A percentile compares a stretch with the other conserved stretches of the same genome.
Conservation (phyloP, 2,329 filamentous ascomycete species). For the Aspergillus sp. region DNA sequence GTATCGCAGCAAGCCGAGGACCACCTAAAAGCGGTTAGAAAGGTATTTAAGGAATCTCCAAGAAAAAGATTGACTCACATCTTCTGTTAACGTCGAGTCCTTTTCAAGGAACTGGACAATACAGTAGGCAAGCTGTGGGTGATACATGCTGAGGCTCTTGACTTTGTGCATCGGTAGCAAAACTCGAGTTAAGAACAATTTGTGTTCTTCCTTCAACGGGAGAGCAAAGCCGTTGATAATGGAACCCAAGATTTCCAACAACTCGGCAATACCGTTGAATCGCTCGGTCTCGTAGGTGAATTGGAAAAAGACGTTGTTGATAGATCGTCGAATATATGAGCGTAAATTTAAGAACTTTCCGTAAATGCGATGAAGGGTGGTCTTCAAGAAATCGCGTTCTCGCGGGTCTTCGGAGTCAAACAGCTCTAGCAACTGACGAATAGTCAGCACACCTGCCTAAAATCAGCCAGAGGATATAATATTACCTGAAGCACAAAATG, state of each 20-base stretch:
- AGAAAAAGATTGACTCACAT: slow-evolving; percentile 57
- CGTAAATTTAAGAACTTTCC: slow-evolving; percentile 97
- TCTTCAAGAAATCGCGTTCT: slow-evolving; percentile 97
- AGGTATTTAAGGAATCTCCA: not conserved
- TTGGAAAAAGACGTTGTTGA: slow-evolving; percentile 99
- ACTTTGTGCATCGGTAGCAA: slow-evolving; percentile 94
- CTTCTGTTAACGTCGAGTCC: slow-evolving; percentile 93
- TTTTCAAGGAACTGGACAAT: slow-evolving; percentile 99
- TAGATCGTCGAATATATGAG: slow-evolving; percentile 95
- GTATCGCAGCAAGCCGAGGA: slow-evolving; percentile 89
- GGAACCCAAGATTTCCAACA: slow-evolving; percentile 93
- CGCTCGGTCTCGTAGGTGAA: slow-evolving; percentile 98
- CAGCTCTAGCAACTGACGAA: slow-evolving; percentile 75
- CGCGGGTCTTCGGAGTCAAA: slow-evolving; percentile 98
- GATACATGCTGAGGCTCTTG: slow-evolving; percentile 99
- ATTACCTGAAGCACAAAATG: slow-evolving; percentile 81
- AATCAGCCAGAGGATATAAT: not conserved
- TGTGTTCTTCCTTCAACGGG: slow-evolving; percentile 97
- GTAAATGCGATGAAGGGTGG: slow-evolving; percentile 95
- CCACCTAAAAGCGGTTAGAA: slow-evolving; percentile 60
- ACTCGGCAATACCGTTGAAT: slow-evolving; percentile 96
- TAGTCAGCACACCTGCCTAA: slow-evolving; percentile 9
- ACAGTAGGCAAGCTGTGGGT: slow-evolving; percentile 96
- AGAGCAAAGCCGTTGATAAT: slow-evolving; percentile 99
- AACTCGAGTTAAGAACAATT: slow-evolving; percentile 92